Percentiles rank a stretch among this genome's conserved stretches.
phyloP scores from a whole-genome alignment of 306 rosid species.

The Trifolium dubium region DNA sequence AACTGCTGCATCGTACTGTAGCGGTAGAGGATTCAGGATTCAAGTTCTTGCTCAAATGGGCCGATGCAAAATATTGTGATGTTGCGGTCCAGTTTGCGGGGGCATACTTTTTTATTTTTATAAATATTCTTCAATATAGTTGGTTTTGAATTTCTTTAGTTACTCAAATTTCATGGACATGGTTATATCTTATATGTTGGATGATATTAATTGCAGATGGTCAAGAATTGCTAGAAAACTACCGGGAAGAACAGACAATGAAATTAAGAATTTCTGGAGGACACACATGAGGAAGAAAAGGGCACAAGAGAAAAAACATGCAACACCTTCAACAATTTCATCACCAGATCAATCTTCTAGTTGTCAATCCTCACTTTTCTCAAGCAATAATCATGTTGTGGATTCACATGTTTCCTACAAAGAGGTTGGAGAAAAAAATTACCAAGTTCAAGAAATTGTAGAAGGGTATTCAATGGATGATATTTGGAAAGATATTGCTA shows the following conservation, averaged over 20 bases:
- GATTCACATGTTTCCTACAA: slow-evolving; percentile 53
- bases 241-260: slow-evolving; percentile 97
- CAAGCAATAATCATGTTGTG: slow-evolving; percentile 54
- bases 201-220: slow-evolving; percentile 64
- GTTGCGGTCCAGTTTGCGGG: background rate
- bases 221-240: slow-evolving; percentile 88
- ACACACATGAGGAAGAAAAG: slow-evolving; percentile 80
- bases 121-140: background rate
- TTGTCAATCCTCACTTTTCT: slow-evolving; percentile 52
- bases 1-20: background rate
- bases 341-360: slow-evolving; percentile 48
- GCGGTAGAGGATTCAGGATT: background rate
- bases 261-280: slow-evolving; percentile 97
- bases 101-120: background rate
- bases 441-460: slow-evolving; percentile 36
- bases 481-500: slow-evolving; percentile 85
- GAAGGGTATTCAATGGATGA: slow-evolving; percentile 77
- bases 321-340: slow-evolving; percentile 32
- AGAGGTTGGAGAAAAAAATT: slow-evolving; percentile 64
- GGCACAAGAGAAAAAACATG: slow-evolving; percentile 77
- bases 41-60: background rate
- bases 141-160: slow-evolving; percentile 21
- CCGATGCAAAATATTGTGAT: background rate
- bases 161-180: slow-evolving; percentile 1
- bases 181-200: background rate